Conservation (phyloP, 345 rosid species). For the Populus pruinosa region DNA sequence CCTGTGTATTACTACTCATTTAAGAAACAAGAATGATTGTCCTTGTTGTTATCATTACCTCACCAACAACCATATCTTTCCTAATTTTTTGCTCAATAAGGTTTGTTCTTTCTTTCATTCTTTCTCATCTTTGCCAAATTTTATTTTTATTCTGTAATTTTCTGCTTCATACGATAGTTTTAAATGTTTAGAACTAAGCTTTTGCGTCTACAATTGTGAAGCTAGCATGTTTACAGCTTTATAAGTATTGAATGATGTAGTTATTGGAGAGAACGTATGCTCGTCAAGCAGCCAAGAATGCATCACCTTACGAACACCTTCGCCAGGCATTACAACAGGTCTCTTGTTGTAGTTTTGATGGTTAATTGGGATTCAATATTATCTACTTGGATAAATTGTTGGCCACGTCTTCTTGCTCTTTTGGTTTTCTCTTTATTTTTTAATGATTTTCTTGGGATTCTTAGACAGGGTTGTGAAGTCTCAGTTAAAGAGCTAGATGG, state of each 20-base stretch:
- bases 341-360: conserved; percentile 19
- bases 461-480: conserved; percentile 47
- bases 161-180: neutral
- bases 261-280: conserved; percentile 70
- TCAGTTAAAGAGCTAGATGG: conserved; percentile 41
- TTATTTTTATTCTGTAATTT: too few relatives aligned
- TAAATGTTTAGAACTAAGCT: neutral
- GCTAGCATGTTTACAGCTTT: neutral
- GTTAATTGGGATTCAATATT: neutral
- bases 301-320: conserved; percentile 65
- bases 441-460: conserved; percentile 14
- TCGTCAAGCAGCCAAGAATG: conserved; percentile 61
- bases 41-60: conserved; percentile 23
- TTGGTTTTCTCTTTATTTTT: neutral
- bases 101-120: neutral
- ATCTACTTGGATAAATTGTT: neutral
- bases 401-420: neutral
- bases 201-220: neutral
- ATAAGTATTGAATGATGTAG: conserved; percentile 35
- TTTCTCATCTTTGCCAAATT: neutral
- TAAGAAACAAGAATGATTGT: conserved; percentile 19
- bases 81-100: conserved; percentile 21
- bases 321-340: conserved; percentile 70
- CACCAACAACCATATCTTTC: conserved; percentile 10
- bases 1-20: conserved; percentile 16